phyloP scores from a whole-genome alignment of 2,329 filamentous ascomycete genomes.

The Ascochyta clinopodiicola region DNA sequence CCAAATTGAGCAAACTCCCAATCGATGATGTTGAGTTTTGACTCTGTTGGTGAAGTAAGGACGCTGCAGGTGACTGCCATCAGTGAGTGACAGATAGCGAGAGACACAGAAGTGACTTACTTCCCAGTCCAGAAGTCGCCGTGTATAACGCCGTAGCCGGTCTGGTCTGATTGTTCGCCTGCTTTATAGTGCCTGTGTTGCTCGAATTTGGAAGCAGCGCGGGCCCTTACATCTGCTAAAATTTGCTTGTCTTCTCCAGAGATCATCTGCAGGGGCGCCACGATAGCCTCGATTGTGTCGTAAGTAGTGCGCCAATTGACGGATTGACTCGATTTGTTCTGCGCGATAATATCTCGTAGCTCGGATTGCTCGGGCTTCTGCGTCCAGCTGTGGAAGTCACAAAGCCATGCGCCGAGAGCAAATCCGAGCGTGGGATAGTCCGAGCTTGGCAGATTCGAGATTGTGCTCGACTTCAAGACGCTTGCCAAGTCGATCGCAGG shows the following conservation, averaged over 20 bases:
- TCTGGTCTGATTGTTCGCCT: too few species aligned
- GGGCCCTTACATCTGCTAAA: neutral
- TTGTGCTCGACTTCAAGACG: neutral
- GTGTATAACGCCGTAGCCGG: neutral
- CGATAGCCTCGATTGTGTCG: neutral
- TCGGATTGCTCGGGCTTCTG: neutral
- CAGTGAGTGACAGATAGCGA: too few species aligned
- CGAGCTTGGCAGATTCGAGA: neutral
- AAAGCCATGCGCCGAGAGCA: neutral
- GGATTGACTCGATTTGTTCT: neutral
- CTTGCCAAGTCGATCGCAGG: neutral
- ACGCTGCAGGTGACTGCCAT: neutral
- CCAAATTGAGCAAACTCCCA: conserved; percentile 2
- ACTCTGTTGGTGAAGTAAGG: neutral
- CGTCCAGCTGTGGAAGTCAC: neutral
- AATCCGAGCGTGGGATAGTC: neutral
- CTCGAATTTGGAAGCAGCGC: neutral
- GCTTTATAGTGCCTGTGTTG: neutral
- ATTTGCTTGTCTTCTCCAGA: neutral
- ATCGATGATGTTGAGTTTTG: conserved; percentile 1
- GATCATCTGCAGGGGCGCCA: neutral
- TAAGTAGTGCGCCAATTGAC: conserved; percentile 1
- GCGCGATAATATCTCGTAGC: neutral
- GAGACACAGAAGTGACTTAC: neutral
- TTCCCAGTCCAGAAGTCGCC: conserved; percentile 6